A percentile compares a stretch with the other conserved stretches of the same genome.
Evolutionary conservation across 495 filamentous ascomycete species (phyloP).

Genomic region (Daldinia caldariorum): DNA sequence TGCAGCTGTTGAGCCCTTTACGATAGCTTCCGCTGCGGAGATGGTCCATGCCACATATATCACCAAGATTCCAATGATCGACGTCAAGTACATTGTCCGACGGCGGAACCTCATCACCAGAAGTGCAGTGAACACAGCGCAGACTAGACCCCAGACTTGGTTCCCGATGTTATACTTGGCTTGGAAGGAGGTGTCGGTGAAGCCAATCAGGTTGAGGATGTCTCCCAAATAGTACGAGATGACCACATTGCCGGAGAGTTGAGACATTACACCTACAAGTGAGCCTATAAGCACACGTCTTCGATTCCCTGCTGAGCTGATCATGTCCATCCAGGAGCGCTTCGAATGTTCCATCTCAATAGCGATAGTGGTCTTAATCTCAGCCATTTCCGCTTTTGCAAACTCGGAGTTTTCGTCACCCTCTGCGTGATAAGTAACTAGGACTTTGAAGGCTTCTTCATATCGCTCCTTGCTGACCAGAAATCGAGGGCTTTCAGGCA

Average conservation of each 20-base stretch:
- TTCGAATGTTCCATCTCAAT: constrained; percentile 65
- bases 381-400: constrained; percentile 67
- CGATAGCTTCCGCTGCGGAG: constrained; percentile 58
- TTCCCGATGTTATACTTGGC: constrained; percentile 65
- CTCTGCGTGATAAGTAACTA: constrained; percentile 71
- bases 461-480: constrained; percentile 67
- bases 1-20: constrained; percentile 49
- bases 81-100: constrained; percentile 63
- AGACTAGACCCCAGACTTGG: constrained; percentile 61
- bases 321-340: constrained; percentile 64
- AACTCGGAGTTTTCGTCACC: constrained; percentile 64
- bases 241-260: constrained; percentile 72
- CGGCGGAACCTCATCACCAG: constrained; percentile 59
- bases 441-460: constrained; percentile 66
- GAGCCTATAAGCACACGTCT: constrained; percentile 66
- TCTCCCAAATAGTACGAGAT: constrained; percentile 65
- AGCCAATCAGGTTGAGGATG: constrained; percentile 54
- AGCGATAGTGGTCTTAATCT: constrained; percentile 68
- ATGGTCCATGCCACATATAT: constrained; percentile 64
- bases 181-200: constrained; percentile 57
- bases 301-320: constrained; percentile 64
- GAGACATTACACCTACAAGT: constrained; percentile 69
- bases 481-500: constrained; percentile 70
- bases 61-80: constrained; percentile 54
- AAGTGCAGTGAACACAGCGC: constrained; percentile 57